Percentiles rank a stretch among this genome's conserved stretches.
Conservation (phyloP, 495 filamentous ascomycete species). For the Evansstolkia leycettana region DNA sequence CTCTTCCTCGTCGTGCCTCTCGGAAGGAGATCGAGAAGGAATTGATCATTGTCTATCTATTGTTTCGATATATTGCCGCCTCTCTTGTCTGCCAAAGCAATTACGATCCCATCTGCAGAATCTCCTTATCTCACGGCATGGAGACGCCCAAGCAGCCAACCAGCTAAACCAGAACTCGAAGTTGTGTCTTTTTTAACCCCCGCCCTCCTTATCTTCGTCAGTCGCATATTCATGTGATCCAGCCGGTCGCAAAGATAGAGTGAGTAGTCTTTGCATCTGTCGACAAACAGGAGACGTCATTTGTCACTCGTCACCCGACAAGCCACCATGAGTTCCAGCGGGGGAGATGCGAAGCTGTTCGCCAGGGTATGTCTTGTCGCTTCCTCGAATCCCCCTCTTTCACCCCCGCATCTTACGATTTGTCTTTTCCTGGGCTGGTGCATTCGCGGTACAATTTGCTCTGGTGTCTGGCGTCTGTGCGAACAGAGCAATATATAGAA, state of each 20-base stretch:
- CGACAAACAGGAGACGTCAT: not conserved
- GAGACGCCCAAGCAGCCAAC: constrained; percentile 7
- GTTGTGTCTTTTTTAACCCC: too few species aligned
- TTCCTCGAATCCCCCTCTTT: not conserved
- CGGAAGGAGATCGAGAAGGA: too few species aligned
- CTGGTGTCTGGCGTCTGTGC: not conserved
- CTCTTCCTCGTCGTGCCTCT: too few species aligned
- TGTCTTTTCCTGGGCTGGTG: not conserved
- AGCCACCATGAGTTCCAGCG: constrained; percentile 59
- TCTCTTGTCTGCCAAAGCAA: constrained; percentile 5
- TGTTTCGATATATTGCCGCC: constrained; percentile 9
- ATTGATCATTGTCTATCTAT: too few species aligned
- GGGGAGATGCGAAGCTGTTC: constrained; percentile 98
- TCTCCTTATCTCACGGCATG: constrained; percentile 8
- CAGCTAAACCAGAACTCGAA: constrained; percentile 8
- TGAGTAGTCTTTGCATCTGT: too few species aligned
- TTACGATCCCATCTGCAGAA: constrained; percentile 3
- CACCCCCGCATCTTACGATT: not conserved
- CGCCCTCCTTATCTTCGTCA: constrained; percentile 4
- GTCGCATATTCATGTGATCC: constrained; percentile 10
- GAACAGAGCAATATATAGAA: too few species aligned
- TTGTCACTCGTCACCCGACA: constrained; percentile 1
- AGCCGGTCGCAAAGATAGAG: not conserved
- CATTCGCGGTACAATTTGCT: not conserved
- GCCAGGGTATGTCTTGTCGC: constrained; percentile 67